phyloP scores from a whole-genome alignment of 1,139 yeast species.

The Zygosaccharomyces sapae region DNA sequence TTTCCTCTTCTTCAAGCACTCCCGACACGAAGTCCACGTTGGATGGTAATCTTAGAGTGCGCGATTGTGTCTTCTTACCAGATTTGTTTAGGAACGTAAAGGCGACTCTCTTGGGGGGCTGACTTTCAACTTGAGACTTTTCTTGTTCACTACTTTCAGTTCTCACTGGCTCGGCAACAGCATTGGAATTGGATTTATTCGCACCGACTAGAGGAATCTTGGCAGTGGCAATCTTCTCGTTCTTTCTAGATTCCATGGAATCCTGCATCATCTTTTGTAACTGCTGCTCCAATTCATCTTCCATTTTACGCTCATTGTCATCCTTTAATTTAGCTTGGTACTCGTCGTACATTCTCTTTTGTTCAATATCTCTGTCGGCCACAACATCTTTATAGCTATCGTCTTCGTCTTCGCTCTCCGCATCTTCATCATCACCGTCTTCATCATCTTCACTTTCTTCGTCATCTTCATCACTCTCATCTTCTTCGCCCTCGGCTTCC shows the following conservation, averaged over 20 bases:
- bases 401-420: conserved; percentile 23
- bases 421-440: conserved; percentile 23
- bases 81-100: conserved; percentile 52
- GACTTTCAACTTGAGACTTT: background rate
- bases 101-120: conserved; percentile 36
- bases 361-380: conserved; percentile 31
- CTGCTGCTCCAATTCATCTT: conserved; percentile 52
- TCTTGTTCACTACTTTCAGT: background rate
- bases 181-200: background rate
- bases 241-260: conserved; percentile 42
- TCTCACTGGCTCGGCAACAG: background rate
- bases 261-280: conserved; percentile 49
- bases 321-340: conserved; percentile 37
- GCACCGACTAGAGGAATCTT: conserved; percentile 25
- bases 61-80: conserved; percentile 47
- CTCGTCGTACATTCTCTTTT: conserved; percentile 36
- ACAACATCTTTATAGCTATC: conserved; percentile 27
- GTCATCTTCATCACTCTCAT: conserved; percentile 15
- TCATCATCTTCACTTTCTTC: conserved; percentile 21
- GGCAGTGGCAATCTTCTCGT: conserved; percentile 26
- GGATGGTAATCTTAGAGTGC: conserved; percentile 47
- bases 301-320: conserved; percentile 45
- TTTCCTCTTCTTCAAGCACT: conserved; percentile 39
- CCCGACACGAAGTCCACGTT: conserved; percentile 48
- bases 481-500: conserved; percentile 25